Evolutionary conservation across 2,329 filamentous ascomycete genomes (phyloP).

Genomic region (Fusarium dlaminii): DNA sequence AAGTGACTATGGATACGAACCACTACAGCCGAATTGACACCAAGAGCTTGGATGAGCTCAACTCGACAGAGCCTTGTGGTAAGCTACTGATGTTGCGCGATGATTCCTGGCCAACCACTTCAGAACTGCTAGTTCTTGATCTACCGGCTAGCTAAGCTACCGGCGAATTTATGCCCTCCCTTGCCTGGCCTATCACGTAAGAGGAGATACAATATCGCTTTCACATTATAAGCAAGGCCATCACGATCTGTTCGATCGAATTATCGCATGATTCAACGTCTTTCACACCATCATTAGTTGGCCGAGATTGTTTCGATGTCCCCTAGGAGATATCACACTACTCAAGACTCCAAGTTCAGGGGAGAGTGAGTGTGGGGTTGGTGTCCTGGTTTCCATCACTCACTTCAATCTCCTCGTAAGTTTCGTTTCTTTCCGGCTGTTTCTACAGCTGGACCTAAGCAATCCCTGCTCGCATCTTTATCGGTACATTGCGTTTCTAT

Average conservation of each 20-base stretch:
- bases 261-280: neutral
- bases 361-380: neutral
- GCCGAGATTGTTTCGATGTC: neutral
- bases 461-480: neutral
- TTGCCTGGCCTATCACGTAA: conserved; percentile 1
- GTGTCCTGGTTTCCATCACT: neutral
- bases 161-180: neutral
- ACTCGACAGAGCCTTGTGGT: neutral
- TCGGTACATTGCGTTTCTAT: neutral
- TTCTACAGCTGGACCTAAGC: neutral
- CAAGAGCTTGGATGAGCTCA: neutral
- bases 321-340: neutral
- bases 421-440: neutral
- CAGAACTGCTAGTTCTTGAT: neutral
- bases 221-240: neutral
- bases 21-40: neutral
- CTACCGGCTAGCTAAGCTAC: conserved; percentile 12
- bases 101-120: conserved; percentile 3
- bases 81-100: neutral
- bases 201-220: neutral
- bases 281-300: neutral
- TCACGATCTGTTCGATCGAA: conserved; percentile 14
- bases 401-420: neutral
- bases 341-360: neutral
- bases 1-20: neutral